Evolutionary conservation across 202 grass and related monocot species (phyloP), one percentile per base, ranked within the genome.

Genomic region (Carex arenaria): DNA sequence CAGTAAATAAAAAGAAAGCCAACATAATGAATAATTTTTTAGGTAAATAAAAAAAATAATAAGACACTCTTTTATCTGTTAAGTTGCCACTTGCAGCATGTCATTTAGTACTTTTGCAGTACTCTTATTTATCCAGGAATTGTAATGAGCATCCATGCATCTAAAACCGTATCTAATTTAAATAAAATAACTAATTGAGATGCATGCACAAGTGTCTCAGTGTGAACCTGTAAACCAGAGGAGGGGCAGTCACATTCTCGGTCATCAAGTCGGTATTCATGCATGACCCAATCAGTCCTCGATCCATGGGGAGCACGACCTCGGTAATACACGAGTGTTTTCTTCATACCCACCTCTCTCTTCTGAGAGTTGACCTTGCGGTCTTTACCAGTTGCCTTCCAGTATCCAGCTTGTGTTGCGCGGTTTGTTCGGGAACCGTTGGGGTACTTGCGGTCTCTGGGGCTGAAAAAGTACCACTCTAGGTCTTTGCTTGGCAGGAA

Each of bases 391-490:
- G 95, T 98, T 63, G 95, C 95, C 89, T 98, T 98, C 95, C 95
- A 98, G 88, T 98, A 98, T 7, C 93, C 95, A 12, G 91, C 90
- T 87, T 93, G 89, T 10, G 95, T 98, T 5, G 95, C 95, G 22
- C 95, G 87, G 88, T 98, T 98, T 36, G 95, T 98, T 80, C 95
- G 93, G 4, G 95, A 93, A 10, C 95, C 95, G 11, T 98, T 98
- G 0, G 95, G 95, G 73, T 98, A 98, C 85, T 98, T 98, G 73
- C 95, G 95, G 83, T 98, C 95, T 42, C 95, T 84, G 20, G 95
- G 95, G 86, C 95, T 93, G 80, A 98, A 98, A 93, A 98, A 98
- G 80, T 93, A 98, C 95, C 95, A 98, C 86, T 98, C 95, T 2
- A 98, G 88, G 61, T 98, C 95, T 84, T 93, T 98, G 89, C 95